A percentile compares a stretch with the other conserved stretches of the same genome.
Evolutionary conservation across 2,329 filamentous ascomycete species (phyloP).

Genomic region (Fusarium albosuccineum): DNA sequence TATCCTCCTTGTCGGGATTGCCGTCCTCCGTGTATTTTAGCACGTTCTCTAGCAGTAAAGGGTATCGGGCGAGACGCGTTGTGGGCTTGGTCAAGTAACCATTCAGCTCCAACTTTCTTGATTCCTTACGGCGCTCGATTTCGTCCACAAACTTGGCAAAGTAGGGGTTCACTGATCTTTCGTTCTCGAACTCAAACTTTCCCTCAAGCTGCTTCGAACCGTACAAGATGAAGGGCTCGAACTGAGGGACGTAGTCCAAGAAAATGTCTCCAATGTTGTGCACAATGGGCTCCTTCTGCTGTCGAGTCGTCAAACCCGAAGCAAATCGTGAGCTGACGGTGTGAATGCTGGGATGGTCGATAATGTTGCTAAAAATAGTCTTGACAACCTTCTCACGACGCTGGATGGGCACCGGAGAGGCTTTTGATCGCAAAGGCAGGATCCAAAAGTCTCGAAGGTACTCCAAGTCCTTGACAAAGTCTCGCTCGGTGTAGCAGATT

Average conservation of each 20-base stretch:
- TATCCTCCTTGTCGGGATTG: conserved; percentile 90
- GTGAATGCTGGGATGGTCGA: conserved; percentile 85
- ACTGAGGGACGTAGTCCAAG: conserved; percentile 89
- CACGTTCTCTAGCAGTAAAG: conserved; percentile 90
- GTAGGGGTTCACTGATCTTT: conserved; percentile 85
- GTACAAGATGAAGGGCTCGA: conserved; percentile 96
- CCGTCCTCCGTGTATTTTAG: conserved; percentile 91
- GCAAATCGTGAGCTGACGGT: conserved; percentile 91
- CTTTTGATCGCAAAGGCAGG: conserved; percentile 83
- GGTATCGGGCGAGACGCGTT: conserved; percentile 93
- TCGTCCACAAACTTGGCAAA: conserved; percentile 96
- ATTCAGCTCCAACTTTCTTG: conserved; percentile 94
- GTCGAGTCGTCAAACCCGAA: conserved; percentile 86
- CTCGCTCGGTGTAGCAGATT: conserved; percentile 97
- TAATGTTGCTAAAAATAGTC: conserved; percentile 95
- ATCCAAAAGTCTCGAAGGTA: conserved; percentile 99
- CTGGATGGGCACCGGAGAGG: conserved; percentile 89
- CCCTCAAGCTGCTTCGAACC: conserved; percentile 95
- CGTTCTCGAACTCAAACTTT: conserved; percentile 98
- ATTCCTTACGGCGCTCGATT: conserved; percentile 95
- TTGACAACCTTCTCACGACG: conserved; percentile 91
- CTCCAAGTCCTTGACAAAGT: conserved; percentile 99
- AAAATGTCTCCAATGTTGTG: conserved; percentile 94
- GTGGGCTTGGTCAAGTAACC: conserved; percentile 98
- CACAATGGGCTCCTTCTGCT: conserved; percentile 92